phyloP scores from a whole-genome alignment of 495 filamentous ascomycete genomes.

The Penicillium goetzii region DNA sequence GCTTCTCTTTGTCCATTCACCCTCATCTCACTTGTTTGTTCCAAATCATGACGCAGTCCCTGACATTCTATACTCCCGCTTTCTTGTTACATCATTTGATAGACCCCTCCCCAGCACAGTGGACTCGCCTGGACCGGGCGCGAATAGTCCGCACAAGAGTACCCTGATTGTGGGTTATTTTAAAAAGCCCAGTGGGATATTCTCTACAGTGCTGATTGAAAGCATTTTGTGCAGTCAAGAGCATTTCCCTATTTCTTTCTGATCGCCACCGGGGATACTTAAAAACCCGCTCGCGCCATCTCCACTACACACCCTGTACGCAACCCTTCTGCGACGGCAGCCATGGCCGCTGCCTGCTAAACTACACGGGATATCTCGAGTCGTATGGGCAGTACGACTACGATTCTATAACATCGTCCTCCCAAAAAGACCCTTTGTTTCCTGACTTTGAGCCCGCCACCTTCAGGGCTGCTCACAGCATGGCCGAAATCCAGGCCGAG shows the following conservation, averaged over 20 bases:
- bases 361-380: constrained; percentile 7
- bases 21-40: constrained; percentile 4
- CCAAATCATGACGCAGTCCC: constrained; percentile 53
- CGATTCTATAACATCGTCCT: constrained; percentile 1
- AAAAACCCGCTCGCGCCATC: constrained; percentile 1
- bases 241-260: constrained; percentile 24
- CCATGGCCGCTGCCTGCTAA: constrained; percentile 22
- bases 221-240: constrained; percentile 16
- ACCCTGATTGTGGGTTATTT: constrained; percentile 22
- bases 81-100: constrained; percentile 38
- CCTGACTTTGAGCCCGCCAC: constrained; percentile 10
- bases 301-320: constrained; percentile 4
- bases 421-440: constrained; percentile 3
- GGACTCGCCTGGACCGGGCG: constrained; percentile 15
- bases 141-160: constrained; percentile 22
- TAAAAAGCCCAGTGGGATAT: background rate
- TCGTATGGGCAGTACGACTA: constrained; percentile 12
- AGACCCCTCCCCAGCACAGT: constrained; percentile 31
- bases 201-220: constrained; percentile 18
- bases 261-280: constrained; percentile 17
- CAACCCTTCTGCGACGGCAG: constrained; percentile 13
- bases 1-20: constrained; percentile 9
- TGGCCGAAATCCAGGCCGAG: constrained; percentile 43
- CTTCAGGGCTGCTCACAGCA: constrained; percentile 17
- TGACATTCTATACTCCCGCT: constrained; percentile 33